phyloP scores from a whole-genome alignment of 1,284 basidiomycete genomes.

The Afroboletus lepidellus region DNA sequence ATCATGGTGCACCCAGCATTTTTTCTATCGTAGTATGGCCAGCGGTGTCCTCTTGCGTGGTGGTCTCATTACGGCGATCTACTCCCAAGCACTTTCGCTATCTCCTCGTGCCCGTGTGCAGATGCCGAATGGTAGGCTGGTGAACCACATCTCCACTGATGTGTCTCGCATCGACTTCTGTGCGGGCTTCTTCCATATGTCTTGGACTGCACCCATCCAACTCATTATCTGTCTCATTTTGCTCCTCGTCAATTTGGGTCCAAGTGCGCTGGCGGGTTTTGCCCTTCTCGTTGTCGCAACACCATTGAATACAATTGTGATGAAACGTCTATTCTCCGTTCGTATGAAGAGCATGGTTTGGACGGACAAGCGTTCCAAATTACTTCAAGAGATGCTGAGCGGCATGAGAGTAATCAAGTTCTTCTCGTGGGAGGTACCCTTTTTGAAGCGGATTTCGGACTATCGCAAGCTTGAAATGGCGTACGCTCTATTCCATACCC shows the following conservation, averaged over 20 bases:
- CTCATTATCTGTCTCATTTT: constrained; percentile 70
- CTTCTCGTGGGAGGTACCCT: constrained; percentile 80
- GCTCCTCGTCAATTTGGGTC: constrained; percentile 71
- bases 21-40: constrained; percentile 72
- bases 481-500: constrained; percentile 35
- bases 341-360: constrained; percentile 82
- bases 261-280: constrained; percentile 81
- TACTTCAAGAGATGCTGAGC: constrained; percentile 80
- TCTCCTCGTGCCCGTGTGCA: constrained; percentile 82
- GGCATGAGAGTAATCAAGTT: constrained; percentile 91
- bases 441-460: constrained; percentile 67
- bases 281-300: constrained; percentile 72
- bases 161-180: constrained; percentile 90
- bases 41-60: constrained; percentile 82
- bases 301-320: constrained; percentile 64
- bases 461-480: constrained; percentile 75
- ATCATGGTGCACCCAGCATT: constrained; percentile 76
- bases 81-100: constrained; percentile 75
- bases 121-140: constrained; percentile 81
- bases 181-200: constrained; percentile 79
- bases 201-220: constrained; percentile 76
- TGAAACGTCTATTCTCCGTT: constrained; percentile 74
- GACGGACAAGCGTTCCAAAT: constrained; percentile 86
- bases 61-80: constrained; percentile 88
- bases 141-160: constrained; percentile 94